Percentiles rank a stretch among this genome's conserved stretches.
These are phyloP conservation scores for Trametes cinnabarina DNA, from an alignment of 768 basidiomycete species.

Conservation along the genomic window DNA sequence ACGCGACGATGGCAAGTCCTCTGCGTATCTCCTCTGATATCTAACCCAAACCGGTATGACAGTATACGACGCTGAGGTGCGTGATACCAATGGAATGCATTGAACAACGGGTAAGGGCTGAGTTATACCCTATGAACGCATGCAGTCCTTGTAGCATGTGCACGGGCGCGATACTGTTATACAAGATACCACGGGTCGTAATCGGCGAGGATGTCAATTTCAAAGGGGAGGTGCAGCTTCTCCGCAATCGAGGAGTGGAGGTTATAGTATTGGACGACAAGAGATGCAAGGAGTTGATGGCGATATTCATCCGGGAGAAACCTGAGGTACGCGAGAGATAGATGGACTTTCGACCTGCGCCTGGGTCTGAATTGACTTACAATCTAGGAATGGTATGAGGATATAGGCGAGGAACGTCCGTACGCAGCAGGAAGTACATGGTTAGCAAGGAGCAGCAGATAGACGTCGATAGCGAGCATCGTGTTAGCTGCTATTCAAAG, in stretches of 20 bases:
- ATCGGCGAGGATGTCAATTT: conserved; percentile 62
- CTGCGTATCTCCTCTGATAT: background rate
- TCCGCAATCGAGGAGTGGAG: conserved; percentile 53
- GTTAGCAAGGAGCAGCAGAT: no score
- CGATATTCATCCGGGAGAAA: conserved; percentile 50
- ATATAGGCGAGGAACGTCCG: conserved; percentile 46
- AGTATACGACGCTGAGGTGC: conserved; percentile 30
- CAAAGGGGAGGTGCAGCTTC: conserved; percentile 52
- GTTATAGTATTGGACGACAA: conserved; percentile 38
- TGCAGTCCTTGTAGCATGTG: conserved; percentile 66
- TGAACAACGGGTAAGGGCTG: background rate
- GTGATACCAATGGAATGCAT: background rate
- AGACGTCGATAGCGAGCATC: no score
- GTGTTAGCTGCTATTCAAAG: no score
- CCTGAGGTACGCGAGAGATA: conserved; percentile 44
- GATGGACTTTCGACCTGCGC: background rate
- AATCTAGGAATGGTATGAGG: conserved; percentile 55
- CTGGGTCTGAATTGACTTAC: no score
- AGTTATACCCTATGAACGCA: conserved; percentile 13
- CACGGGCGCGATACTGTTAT: conserved; percentile 58
- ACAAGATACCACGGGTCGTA: conserved; percentile 63
- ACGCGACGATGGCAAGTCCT: conserved; percentile 47
- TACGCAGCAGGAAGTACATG: no score
- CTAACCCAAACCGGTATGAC: background rate
- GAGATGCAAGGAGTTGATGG: conserved; percentile 55